Evolutionary conservation across 352 stramenopile genomes (phyloP).

Genomic region (Globisporangium paddicum): DNA sequence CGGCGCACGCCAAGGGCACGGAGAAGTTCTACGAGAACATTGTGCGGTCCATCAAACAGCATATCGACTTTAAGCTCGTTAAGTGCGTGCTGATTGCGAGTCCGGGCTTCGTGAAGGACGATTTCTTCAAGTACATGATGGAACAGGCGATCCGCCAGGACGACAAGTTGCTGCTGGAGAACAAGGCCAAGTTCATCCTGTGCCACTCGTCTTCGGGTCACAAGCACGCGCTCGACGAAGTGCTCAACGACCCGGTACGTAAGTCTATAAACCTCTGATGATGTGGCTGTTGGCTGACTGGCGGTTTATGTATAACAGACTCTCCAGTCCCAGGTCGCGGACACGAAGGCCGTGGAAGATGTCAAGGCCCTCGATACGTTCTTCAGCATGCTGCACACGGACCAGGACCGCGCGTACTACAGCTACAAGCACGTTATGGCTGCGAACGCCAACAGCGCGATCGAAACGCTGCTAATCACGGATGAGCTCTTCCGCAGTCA

Average conservation of each 20-base stretch:
- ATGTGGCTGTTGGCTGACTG: background rate
- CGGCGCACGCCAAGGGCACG: slow-evolving; percentile 91
- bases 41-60: slow-evolving; percentile 92
- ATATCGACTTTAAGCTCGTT: slow-evolving; percentile 96
- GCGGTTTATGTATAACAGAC: slow-evolving; percentile 14
- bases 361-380: slow-evolving; percentile 93
- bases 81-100: slow-evolving; percentile 96
- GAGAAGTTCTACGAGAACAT: slow-evolving; percentile 97
- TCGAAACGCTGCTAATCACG: slow-evolving; percentile 95
- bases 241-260: slow-evolving; percentile 88
- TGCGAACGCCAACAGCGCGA: slow-evolving; percentile 91
- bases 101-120: slow-evolving; percentile 97
- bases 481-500: slow-evolving; percentile 93
- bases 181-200: slow-evolving; percentile 96
- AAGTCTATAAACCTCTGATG: background rate
- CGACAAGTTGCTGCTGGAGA: slow-evolving; percentile 93
- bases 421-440: slow-evolving; percentile 92
- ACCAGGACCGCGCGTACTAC: slow-evolving; percentile 97
- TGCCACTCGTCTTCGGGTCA: slow-evolving; percentile 94
- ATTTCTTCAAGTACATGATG: slow-evolving; percentile 97
- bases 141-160: slow-evolving; percentile 90
- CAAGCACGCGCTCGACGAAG: slow-evolving; percentile 97
- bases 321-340: slow-evolving; percentile 90
- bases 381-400: slow-evolving; percentile 94
- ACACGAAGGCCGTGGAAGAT: slow-evolving; percentile 94